These are phyloP conservation scores for Gyromitra esculenta DNA, from an alignment of 2,329 filamentous ascomycete species.

Conservation along the genomic window DNA sequence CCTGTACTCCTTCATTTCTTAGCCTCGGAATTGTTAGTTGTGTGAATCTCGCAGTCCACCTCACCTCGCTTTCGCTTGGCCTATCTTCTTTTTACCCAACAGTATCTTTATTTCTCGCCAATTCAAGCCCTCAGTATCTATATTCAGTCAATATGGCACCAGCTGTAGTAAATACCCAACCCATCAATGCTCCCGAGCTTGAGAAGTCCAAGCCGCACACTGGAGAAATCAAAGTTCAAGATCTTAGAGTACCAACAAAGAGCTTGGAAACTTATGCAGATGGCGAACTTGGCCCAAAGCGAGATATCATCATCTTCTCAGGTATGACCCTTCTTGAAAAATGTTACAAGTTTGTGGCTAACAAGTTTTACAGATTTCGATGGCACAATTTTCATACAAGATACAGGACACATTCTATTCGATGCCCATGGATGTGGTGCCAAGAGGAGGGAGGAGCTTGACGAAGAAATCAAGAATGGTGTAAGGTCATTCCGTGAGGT, in stretches of 20 bases:
- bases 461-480: slow-evolving; percentile 72
- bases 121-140: slow-evolving; percentile 16
- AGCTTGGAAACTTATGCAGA: slow-evolving; percentile 52
- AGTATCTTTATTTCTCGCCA: slow-evolving; percentile 2
- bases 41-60: slow-evolving; percentile 11
- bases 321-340: slow-evolving; percentile 58
- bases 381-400: slow-evolving; percentile 77
- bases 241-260: slow-evolving; percentile 52
- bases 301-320: slow-evolving; percentile 64
- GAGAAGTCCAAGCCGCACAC: slow-evolving; percentile 46
- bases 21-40: slow-evolving; percentile 24
- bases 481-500: slow-evolving; percentile 74
- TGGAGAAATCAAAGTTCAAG: slow-evolving; percentile 53
- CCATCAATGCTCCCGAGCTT: slow-evolving; percentile 45
- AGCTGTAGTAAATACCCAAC: slow-evolving; percentile 48
- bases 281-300: slow-evolving; percentile 56
- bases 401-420: slow-evolving; percentile 75
- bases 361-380: slow-evolving; percentile 68
- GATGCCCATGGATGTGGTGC: slow-evolving; percentile 72
- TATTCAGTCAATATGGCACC: slow-evolving; percentile 49
- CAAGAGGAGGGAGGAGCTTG: slow-evolving; percentile 67
- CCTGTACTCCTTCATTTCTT: slow-evolving; percentile 33
- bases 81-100: slow-evolving; percentile 14
- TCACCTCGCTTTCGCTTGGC: background rate
- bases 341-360: slow-evolving; percentile 11